A percentile compares a stretch with the other conserved stretches of the same genome.
These are phyloP conservation scores for Fagus sylvatica DNA, from an alignment of 306 rosid genomes.

Conservation along the genomic window DNA sequence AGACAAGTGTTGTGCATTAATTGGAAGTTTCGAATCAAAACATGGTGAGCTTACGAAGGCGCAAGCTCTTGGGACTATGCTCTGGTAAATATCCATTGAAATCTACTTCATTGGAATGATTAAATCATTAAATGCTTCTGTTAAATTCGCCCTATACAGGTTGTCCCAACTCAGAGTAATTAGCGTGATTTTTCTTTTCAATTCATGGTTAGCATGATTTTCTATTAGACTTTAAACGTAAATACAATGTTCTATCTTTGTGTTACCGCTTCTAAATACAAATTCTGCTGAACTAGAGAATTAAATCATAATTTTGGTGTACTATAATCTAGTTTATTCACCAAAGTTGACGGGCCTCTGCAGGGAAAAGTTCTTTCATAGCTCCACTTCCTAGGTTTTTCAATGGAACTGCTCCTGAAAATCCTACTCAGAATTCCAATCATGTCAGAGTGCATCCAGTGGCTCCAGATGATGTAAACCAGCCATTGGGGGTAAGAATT, in stretches of 20 bases:
- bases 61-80: slow-evolving; percentile 87
- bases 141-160: not conserved
- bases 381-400: slow-evolving; percentile 57
- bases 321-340: slow-evolving; percentile 17
- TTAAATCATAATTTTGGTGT: not conserved
- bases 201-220: not conserved
- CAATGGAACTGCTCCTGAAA: slow-evolving; percentile 42
- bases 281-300: slow-evolving; percentile 2
- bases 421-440: slow-evolving; percentile 34
- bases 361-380: slow-evolving; percentile 65
- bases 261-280: not conserved
- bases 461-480: slow-evolving; percentile 47
- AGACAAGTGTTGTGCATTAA: slow-evolving; percentile 22
- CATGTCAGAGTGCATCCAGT: slow-evolving; percentile 53
- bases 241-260: not conserved
- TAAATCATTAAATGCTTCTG: not conserved
- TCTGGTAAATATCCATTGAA: slow-evolving; percentile 53
- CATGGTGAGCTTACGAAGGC: slow-evolving; percentile 98
- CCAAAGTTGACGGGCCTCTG: slow-evolving; percentile 27
- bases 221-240: not conserved
- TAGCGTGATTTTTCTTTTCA: not conserved
- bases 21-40: slow-evolving; percentile 30
- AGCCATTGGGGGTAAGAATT: slow-evolving; percentile 50
- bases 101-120: not conserved
- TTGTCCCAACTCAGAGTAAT: not conserved